Evolutionary conservation across 2,329 filamentous ascomycete genomes (phyloP).

Genomic region (Arthrobotrys megalospora): DNA sequence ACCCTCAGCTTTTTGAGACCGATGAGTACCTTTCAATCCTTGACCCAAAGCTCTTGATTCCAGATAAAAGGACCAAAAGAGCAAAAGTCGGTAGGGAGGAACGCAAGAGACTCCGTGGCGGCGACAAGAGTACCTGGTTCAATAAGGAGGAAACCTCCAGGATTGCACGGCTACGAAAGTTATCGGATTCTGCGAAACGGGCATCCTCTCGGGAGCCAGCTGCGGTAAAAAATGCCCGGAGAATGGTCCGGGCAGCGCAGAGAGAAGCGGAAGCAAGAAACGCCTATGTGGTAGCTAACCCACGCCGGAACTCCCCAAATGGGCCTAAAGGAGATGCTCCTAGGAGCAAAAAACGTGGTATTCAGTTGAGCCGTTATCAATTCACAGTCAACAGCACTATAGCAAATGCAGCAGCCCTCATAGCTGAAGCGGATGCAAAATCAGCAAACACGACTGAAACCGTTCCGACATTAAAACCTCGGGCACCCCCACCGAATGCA

Average conservation of each 20-base stretch:
- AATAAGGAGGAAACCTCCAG: constrained; percentile 5
- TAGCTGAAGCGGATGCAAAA: constrained; percentile 32
- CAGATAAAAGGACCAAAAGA: not conserved
- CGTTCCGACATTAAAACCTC: constrained; percentile 1
- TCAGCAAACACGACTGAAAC: constrained; percentile 2
- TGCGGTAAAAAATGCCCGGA: constrained; percentile 5
- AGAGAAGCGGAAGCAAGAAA: constrained; percentile 11
- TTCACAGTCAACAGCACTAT: constrained; percentile 9
- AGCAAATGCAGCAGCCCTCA: constrained; percentile 13
- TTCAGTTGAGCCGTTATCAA: not conserved
- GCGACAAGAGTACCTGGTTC: constrained; percentile 19
- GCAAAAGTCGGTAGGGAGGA: not conserved
- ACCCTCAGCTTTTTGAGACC: constrained; percentile 5
- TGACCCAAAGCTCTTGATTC: not conserved
- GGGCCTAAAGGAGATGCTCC: constrained; percentile 1
- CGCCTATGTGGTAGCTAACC: constrained; percentile 1
- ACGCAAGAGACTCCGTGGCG: not conserved
- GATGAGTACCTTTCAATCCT: constrained; percentile 10
- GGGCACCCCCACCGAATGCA: constrained; percentile 12
- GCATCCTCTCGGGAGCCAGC: not conserved
- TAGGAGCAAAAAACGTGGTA: not conserved
- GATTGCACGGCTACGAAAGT: constrained; percentile 1
- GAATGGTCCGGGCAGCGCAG: not conserved
- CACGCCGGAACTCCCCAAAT: constrained; percentile 9
- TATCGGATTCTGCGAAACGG: constrained; percentile 1